A percentile compares a stretch with the other conserved stretches of the same genome.
Conservation (phyloP, 345 rosid genomes). For the Eucalyptus caleyi region DNA sequence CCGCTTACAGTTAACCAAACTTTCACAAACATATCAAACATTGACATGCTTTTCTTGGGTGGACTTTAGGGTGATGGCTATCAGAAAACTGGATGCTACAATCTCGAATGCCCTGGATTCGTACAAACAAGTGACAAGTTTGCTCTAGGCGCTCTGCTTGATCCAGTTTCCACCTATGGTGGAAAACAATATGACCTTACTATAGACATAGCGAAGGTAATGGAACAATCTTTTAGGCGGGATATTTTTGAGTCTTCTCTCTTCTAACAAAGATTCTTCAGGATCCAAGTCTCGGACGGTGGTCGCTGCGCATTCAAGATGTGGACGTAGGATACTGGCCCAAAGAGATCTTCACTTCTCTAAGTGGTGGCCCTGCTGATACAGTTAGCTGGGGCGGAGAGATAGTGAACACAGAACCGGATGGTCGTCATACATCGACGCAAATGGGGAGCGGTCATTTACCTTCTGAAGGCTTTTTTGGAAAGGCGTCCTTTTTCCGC, state of each 20-base stretch:
- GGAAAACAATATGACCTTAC: background rate
- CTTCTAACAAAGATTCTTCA: background rate
- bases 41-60: background rate
- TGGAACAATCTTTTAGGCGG: background rate
- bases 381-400: background rate
- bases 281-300: background rate
- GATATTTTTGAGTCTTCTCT: background rate
- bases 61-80: conserved; percentile 8
- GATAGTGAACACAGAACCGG: background rate
- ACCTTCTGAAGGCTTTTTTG: too few relatives aligned
- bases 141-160: background rate
- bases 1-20: background rate
- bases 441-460: too few relatives aligned
- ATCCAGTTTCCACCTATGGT: background rate
- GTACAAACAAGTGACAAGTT: background rate
- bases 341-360: background rate
- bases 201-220: background rate
- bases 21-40: background rate
- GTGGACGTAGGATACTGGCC: background rate
- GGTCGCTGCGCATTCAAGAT: background rate
- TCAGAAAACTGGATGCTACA: conserved; percentile 4
- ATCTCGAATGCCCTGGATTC: conserved; percentile 19
- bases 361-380: background rate
- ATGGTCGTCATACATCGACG: background rate
- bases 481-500: too few relatives aligned